Base-by-base conservation (phyloP, 139 green algal species). In the Tetradesmus obliquus region DNA sequence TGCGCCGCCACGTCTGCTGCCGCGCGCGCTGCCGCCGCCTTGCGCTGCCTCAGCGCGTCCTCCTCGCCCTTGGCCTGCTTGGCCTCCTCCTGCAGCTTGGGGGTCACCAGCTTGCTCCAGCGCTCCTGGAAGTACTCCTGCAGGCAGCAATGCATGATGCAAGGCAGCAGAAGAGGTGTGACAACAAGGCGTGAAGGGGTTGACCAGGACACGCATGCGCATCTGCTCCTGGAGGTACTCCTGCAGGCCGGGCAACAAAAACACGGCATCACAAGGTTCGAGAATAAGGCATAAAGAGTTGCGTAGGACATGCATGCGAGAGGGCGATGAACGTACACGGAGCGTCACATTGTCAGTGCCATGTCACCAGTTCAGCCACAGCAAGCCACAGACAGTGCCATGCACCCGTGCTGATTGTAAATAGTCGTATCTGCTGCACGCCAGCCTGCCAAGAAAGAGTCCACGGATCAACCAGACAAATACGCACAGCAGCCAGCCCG, bases 41-140 rank as follows among this genome's bases (percentile, higher is more conserved):
- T 88, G 60, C 80, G 62, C 20, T 15, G 53, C 20, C 17, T 83
- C 32, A 91, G 71, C 6, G 53, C 22, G n/a, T 82, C 90, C 84
- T 92, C 90, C 55, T 92, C 90, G 19, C 55, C 81, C 9, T 12
- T 4, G 4, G 32, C 53, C 22, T 13, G 17, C 20, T 86, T 86
- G 19, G 72, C 74, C 5, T 89, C 83, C 62, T 92, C 90, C 45
- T 81, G 55, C 83, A 93, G 60, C 76, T 85, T 66, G 3, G 55
- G 72, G n/a, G 72, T 3, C 32, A 86, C 74, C 45, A 66, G 51
- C 72, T 76, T 81, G 12, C 9, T 45, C 66, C 86, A 90, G 32
- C 76, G 88, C 86, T 93, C 90, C 53, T 86, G 87, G 58, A 88
- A 92, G 54, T 87, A 69, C 71, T 91, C 88, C 88, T 95, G 88